These are phyloP conservation scores for Piper longum DNA, from an alignment of 164 flowering plant genomes.

Conservation along the genomic window DNA sequence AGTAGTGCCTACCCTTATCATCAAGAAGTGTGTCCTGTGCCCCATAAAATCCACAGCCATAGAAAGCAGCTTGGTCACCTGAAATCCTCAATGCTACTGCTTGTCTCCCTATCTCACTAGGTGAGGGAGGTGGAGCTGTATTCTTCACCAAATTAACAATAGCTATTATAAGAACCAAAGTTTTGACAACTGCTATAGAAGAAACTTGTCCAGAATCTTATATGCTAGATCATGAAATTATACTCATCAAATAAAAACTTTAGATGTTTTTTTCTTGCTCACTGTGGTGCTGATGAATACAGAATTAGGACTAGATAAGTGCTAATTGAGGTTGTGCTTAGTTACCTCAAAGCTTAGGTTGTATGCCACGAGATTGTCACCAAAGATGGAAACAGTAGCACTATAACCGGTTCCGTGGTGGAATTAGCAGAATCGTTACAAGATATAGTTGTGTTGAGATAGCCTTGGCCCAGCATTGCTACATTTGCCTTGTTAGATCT, in stretches of 20 bases:
- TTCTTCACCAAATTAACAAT: too few relatives aligned
- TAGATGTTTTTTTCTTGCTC: too few relatives aligned
- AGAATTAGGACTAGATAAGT: too few relatives aligned
- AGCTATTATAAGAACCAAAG: too few relatives aligned
- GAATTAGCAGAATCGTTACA: constrained; percentile 90
- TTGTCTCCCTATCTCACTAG: constrained; percentile 6
- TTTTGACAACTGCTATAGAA: too few relatives aligned
- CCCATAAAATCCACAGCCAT: constrained; percentile 78
- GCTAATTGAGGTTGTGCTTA: neutral
- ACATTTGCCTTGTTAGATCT: constrained; percentile 46
- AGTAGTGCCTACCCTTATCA: constrained; percentile 60
- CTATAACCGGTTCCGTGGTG: constrained; percentile 52
- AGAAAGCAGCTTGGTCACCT: constrained; percentile 65
- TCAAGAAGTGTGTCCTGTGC: constrained; percentile 76
- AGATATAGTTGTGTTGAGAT: constrained; percentile 34
- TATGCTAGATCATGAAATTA: too few relatives aligned
- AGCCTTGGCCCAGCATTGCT: constrained; percentile 62
- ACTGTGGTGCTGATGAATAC: too few relatives aligned
- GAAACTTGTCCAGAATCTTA: too few relatives aligned
- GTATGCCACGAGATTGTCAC: constrained; percentile 52
- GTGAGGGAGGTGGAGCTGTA: constrained; percentile 20
- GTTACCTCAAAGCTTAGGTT: constrained; percentile 68
- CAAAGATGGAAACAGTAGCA: constrained; percentile 38
- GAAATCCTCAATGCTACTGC: constrained; percentile 20
- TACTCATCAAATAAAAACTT: too few relatives aligned